Evolutionary conservation across 1,139 yeast species (phyloP).

Genomic region (Nadsonia starkeyi-henricii): DNA sequence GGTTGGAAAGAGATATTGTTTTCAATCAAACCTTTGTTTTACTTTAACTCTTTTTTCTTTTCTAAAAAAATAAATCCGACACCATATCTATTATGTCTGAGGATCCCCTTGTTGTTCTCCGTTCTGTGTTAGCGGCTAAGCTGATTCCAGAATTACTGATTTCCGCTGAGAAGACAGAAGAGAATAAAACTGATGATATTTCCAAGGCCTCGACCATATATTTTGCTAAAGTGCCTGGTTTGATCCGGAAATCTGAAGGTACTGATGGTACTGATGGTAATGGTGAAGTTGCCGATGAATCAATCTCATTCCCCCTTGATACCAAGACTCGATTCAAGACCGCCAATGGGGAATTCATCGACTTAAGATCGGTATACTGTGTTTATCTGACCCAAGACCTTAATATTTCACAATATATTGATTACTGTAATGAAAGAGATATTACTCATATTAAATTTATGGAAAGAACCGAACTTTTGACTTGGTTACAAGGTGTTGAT

Average conservation of each 20-base stretch:
- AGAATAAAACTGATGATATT: constrained; percentile 12
- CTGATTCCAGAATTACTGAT: constrained; percentile 10
- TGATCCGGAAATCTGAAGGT: constrained; percentile 6
- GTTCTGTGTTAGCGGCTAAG: constrained; percentile 17
- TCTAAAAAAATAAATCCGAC: too few species aligned
- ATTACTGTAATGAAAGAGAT: constrained; percentile 50
- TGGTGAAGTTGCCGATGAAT: background rate
- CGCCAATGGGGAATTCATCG: constrained; percentile 22
- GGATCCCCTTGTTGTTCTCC: constrained; percentile 17
- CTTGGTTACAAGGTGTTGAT: constrained; percentile 62
- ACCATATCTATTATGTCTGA: constrained; percentile 1
- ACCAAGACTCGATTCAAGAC: constrained; percentile 43
- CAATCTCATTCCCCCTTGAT: constrained; percentile 24
- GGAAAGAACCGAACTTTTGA: constrained; percentile 71
- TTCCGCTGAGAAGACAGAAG: constrained; percentile 8
- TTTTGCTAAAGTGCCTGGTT: constrained; percentile 15
- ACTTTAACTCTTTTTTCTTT: too few species aligned
- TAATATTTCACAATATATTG: constrained; percentile 70
- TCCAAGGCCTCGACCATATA: constrained; percentile 13
- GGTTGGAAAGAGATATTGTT: too few species aligned
- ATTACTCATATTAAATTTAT: constrained; percentile 67
- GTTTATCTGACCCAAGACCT: constrained; percentile 71
- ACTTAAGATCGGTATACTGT: constrained; percentile 54
- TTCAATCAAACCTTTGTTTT: too few species aligned
- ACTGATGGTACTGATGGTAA: background rate